Conservation (phyloP, 345 rosid genomes). For the Populus nigra region DNA sequence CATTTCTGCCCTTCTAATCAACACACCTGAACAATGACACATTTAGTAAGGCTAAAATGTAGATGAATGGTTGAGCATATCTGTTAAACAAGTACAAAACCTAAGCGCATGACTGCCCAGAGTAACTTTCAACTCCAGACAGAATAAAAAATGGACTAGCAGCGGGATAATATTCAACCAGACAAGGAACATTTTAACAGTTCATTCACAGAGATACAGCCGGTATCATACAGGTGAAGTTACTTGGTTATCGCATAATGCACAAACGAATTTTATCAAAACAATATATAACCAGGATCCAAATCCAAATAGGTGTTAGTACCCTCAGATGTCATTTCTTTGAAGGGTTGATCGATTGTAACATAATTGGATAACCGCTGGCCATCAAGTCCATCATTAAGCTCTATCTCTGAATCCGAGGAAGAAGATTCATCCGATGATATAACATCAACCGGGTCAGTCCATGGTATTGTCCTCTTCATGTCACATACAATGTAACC, state of each 20-base stretch:
- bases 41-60: not conserved
- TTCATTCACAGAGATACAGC: not conserved
- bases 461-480: constrained; percentile 54
- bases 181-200: not conserved
- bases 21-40: constrained; percentile 29
- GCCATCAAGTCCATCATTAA: constrained; percentile 22
- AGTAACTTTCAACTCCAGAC: not conserved
- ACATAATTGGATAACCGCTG: constrained; percentile 4
- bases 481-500: constrained; percentile 22
- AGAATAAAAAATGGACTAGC: too few relatives aligned
- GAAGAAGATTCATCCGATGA: constrained; percentile 58
- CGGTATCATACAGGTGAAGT: not conserved
- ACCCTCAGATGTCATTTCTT: constrained; percentile 49
- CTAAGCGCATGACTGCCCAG: not conserved
- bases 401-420: constrained; percentile 44
- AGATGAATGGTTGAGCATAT: not conserved
- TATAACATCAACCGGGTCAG: constrained; percentile 47
- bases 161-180: too few relatives aligned
- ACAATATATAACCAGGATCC: not conserved
- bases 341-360: constrained; percentile 22
- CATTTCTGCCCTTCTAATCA: constrained; percentile 58
- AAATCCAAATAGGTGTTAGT: not conserved
- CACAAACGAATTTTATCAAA: not conserved
- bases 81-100: not conserved
- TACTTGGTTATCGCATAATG: not conserved